Conservation (phyloP, 1,284 basidiomycete genomes). For the Trametes versicolor region DNA sequence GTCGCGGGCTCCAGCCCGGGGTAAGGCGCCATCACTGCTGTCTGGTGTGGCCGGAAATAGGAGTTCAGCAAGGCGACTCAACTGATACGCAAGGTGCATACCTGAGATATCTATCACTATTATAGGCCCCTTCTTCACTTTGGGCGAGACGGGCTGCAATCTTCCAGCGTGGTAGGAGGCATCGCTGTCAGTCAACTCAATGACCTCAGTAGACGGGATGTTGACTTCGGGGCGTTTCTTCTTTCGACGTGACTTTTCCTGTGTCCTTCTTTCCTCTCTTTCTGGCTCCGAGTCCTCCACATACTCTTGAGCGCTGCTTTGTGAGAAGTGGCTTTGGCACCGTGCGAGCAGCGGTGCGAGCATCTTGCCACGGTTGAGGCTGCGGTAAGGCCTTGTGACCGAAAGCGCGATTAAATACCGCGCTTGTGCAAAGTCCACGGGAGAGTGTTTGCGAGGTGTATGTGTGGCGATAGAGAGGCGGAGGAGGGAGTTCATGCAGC, state of each 20-base stretch:
- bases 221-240: conserved; percentile 17
- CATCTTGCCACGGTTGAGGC: conserved; percentile 11
- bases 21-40: neutral
- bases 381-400: conserved; percentile 3
- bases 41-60: conserved; percentile 1
- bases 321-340: conserved; percentile 29
- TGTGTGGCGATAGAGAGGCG: neutral
- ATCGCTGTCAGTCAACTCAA: conserved; percentile 39
- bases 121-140: neutral
- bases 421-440: neutral
- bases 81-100: neutral
- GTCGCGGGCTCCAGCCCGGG: neutral
- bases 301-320: conserved; percentile 47
- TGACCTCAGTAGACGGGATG: conserved; percentile 24
- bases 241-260: conserved; percentile 33
- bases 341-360: conserved; percentile 12
- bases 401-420: neutral
- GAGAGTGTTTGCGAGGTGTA: neutral
- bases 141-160: neutral
- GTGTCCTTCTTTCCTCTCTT: conserved; percentile 55
- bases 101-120: conserved; percentile 31
- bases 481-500: conserved; percentile 21
- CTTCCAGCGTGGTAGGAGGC: conserved; percentile 5
- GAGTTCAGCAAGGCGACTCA: neutral
- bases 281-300: conserved; percentile 79